Conservation (phyloP, 495 filamentous ascomycete genomes). For the Staphylotrichum longicolle region DNA sequence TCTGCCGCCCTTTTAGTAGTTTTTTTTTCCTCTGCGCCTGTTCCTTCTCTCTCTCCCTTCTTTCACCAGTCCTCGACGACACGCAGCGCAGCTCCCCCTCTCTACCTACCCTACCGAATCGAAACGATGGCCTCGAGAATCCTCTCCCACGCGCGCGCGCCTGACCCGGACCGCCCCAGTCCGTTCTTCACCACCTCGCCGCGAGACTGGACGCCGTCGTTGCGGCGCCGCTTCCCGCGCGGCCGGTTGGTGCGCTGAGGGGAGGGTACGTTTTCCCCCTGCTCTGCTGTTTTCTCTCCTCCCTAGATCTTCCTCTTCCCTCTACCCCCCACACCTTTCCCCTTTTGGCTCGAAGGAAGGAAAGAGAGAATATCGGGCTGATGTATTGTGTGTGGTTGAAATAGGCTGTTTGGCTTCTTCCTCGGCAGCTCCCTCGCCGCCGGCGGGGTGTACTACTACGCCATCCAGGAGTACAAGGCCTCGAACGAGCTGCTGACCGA, state of each 20-base stretch:
- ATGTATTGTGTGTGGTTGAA: background rate
- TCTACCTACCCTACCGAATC: too few species aligned
- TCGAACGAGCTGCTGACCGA: slow-evolving; percentile 92
- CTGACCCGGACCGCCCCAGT: slow-evolving; percentile 20
- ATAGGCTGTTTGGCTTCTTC: slow-evolving; percentile 89
- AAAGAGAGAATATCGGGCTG: background rate
- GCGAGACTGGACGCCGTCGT: slow-evolving; percentile 37
- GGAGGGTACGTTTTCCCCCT: slow-evolving; percentile 67
- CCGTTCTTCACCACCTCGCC: slow-evolving; percentile 48
- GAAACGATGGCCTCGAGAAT: slow-evolving; percentile 48
- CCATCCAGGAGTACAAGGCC: slow-evolving; percentile 86
- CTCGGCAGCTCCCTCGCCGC: slow-evolving; percentile 78
- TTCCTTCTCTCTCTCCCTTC: too few species aligned
- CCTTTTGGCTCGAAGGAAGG: too few species aligned
- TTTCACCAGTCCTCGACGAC: too few species aligned
- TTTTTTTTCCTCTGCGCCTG: too few species aligned
- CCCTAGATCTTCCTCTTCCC: too few species aligned
- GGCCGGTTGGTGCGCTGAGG: slow-evolving; percentile 85
- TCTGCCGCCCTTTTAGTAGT: too few species aligned
- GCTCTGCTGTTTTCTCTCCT: background rate
- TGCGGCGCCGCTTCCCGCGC: slow-evolving; percentile 56
- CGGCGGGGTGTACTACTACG: slow-evolving; percentile 82
- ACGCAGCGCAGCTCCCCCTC: too few species aligned
- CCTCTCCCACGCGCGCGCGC: slow-evolving; percentile 29
- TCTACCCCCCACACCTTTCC: too few species aligned